Evolutionary conservation across 108 stramenopile species (phyloP).

Genomic region (Schizochytrium sp.): DNA sequence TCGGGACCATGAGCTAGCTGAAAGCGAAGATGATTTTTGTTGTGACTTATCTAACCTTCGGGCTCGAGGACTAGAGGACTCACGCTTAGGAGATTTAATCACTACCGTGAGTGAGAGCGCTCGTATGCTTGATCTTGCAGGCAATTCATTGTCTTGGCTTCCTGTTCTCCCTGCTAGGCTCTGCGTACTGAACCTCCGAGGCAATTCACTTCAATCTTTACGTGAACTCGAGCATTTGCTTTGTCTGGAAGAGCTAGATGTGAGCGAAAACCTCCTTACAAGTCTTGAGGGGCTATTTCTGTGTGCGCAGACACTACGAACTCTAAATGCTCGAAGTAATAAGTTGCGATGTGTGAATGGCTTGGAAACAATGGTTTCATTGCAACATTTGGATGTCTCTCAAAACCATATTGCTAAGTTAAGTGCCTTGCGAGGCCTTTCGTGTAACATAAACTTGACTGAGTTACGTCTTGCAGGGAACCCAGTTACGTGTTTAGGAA

Average conservation of each 20-base stretch:
- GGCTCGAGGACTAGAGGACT: background rate
- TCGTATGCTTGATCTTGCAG: background rate
- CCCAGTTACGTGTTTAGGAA: background rate
- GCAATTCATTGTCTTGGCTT: background rate
- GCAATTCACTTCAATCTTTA: background rate
- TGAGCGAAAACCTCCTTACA: slow-evolving; percentile 50
- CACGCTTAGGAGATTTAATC: background rate
- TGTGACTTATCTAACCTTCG: background rate
- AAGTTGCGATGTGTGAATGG: background rate
- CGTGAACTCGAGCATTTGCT: background rate
- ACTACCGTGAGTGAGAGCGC: background rate
- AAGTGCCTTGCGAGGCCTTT: slow-evolving; percentile 12
- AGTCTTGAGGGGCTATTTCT: slow-evolving; percentile 23
- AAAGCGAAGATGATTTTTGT: background rate
- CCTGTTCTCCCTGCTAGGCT: slow-evolving; percentile 14
- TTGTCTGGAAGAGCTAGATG: slow-evolving; percentile 41
- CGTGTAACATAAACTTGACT: background rate
- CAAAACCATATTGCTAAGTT: background rate
- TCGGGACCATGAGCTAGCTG: background rate
- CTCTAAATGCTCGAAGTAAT: slow-evolving; percentile 6
- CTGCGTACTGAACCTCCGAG: background rate
- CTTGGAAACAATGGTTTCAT: slow-evolving; percentile 3
- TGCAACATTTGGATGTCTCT: background rate
- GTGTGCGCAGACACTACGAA: background rate
- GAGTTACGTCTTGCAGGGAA: slow-evolving; percentile 21